Evolutionary conservation across 345 rosid genomes (phyloP).

Genomic region (Psidium guajava): DNA sequence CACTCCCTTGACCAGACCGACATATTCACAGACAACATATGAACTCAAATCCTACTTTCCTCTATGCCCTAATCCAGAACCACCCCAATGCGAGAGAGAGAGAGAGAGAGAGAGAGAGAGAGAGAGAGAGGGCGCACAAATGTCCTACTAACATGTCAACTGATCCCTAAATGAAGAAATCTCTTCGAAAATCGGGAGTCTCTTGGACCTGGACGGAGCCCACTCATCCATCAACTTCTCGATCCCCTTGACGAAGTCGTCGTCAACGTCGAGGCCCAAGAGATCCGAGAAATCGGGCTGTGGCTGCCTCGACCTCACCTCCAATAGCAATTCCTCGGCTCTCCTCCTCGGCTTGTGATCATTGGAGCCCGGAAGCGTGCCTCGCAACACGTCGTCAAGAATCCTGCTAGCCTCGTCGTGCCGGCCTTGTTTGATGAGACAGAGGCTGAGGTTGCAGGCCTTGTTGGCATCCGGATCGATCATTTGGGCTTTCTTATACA

Average conservation of each 20-base stretch:
- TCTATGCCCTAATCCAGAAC: background rate
- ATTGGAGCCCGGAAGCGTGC: conserved; percentile 41
- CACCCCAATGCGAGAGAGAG: background rate
- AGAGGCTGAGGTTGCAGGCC: conserved; percentile 67
- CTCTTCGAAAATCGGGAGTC: conserved; percentile 83
- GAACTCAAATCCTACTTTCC: background rate
- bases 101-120: background rate
- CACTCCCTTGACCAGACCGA: background rate
- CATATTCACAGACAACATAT: background rate
- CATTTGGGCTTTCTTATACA: conserved; percentile 75
- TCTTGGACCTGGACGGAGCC: conserved; percentile 58
- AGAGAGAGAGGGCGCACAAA: background rate
- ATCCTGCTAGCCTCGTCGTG: conserved; percentile 36
- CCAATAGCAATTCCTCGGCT: conserved; percentile 40
- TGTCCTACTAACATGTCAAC: conserved; percentile 27
- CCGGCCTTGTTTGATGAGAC: conserved; percentile 61
- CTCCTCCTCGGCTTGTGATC: conserved; percentile 43
- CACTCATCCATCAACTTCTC: conserved; percentile 27
- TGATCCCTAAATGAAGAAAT: conserved; percentile 66
- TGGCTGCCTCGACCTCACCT: conserved; percentile 22
- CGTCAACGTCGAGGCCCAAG: conserved; percentile 23
- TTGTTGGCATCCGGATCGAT: conserved; percentile 85
- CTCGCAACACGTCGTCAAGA: conserved; percentile 31
- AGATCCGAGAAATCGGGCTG: conserved; percentile 12
- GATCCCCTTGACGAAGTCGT: conserved; percentile 53